These are phyloP conservation scores for Cryptococcus depauperatus DNA, from an alignment of 1,284 basidiomycete genomes.

Conservation along the genomic window DNA sequence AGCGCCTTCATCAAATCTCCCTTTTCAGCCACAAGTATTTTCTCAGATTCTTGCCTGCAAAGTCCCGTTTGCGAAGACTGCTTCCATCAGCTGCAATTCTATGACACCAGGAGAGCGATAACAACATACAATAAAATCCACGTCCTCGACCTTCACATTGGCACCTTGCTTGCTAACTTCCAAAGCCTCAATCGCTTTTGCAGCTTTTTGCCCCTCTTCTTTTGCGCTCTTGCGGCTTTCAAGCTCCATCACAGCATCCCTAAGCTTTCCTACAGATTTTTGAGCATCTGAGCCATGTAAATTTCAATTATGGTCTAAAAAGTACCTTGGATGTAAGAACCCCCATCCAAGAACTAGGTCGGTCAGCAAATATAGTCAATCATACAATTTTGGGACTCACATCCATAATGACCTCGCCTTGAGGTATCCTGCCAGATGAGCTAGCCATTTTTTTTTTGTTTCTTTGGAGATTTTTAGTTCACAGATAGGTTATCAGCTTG, in stretches of 20 bases:
- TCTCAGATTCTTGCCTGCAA: constrained; percentile 25
- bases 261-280: constrained; percentile 30
- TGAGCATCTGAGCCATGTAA: background rate
- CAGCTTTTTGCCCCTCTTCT: constrained; percentile 37
- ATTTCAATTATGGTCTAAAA: background rate
- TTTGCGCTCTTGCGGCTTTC: constrained; percentile 31
- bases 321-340: constrained; percentile 38
- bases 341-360: constrained; percentile 38
- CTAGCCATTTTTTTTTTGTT: too few species aligned
- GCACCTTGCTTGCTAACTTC: constrained; percentile 15
- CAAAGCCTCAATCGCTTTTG: constrained; percentile 34
- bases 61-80: constrained; percentile 34
- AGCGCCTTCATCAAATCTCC: constrained; percentile 37
- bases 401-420: too few species aligned
- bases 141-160: constrained; percentile 28
- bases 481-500: too few species aligned
- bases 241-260: constrained; percentile 32
- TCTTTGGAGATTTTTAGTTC: too few species aligned
- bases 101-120: background rate
- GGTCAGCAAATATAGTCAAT: too few species aligned
- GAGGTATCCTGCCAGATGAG: too few species aligned
- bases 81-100: background rate
- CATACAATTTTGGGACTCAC: too few species aligned
- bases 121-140: constrained; percentile 35
- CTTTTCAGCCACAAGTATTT: constrained; percentile 26